Evolutionary conservation across 257 asterid genomes (phyloP), one percentile per base, ranked within the genome.

Genomic region (Eustoma russellianum): DNA sequence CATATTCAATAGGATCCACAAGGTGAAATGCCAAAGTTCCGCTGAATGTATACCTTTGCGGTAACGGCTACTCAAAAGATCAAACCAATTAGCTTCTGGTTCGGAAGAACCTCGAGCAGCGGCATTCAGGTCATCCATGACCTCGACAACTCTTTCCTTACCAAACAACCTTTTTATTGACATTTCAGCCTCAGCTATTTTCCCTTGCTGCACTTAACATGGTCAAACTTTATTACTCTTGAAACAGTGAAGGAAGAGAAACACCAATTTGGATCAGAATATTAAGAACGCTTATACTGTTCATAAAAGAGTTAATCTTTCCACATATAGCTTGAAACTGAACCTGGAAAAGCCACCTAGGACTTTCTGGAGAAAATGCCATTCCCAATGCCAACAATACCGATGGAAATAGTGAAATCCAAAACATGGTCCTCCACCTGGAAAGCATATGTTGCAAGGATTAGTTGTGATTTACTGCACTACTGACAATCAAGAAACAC

Each of bases 341-440:
- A 50, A 80, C 86, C 93, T 90, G 96, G 70, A 76, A 90, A 70
- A 90, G 93, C 97, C 97, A 90, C 48, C 96, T 77, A 13, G 97
- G 97, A 69, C 96, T 90, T 79, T 90, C 97, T 15, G 97, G 97
- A 71, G 91, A 86, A 74, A 90, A 77, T 56, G 79, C 77, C 97
- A 90, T 90, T 71, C 97, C 97, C 17, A 90, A 59, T 52, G 91
- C 97, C 71, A 90, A 70, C 56, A 90, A 70, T 28, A 83, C 53
- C 19, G 97, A 81, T 41, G 97, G 97, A 57, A 90, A 69, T 51
- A 81, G 64, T 12, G 97, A 77, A 68, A 86, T 40, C 48, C 96
- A 93, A 68, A 90, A 90, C 96, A 90, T 86, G 52, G 98, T 78
- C 71, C 98, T 81, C 98, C 98, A 90, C 98, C 98, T 90, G 50